Evolutionary conservation across 441 rosid species (phyloP).

Genomic region (Codiaeum variegatum): DNA sequence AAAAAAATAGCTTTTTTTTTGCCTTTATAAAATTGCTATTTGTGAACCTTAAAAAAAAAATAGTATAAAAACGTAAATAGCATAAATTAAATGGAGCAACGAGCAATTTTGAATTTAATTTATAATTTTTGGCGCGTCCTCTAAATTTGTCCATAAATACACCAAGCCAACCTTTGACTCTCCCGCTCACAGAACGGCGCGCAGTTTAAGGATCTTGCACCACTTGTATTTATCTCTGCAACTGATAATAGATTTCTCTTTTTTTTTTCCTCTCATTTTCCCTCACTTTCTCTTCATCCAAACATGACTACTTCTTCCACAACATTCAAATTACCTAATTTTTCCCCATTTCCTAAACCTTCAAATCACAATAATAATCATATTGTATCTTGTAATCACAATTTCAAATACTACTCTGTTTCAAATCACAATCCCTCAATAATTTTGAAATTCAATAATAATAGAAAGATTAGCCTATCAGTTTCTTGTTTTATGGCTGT

Average conservation of each 20-base stretch:
- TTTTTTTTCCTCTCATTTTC: neutral
- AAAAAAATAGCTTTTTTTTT: no score
- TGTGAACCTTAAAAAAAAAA: no score
- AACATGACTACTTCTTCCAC: conserved; percentile 34
- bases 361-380: neutral
- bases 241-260: no score
- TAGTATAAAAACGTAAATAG: neutral
- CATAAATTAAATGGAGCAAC: neutral
- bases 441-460: neutral
- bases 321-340: conserved; percentile 10
- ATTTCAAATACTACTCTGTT: neutral
- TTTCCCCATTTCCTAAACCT: conserved; percentile 7
- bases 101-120: neutral
- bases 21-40: no score
- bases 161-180: neutral
- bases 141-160: neutral
- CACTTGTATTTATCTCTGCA: neutral
- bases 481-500: conserved; percentile 11
- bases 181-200: conserved; percentile 1
- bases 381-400: neutral
- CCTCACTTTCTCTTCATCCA: conserved; percentile 16
- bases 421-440: neutral
- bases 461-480: neutral
- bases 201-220: conserved; percentile 26
- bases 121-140: neutral